Conservation (phyloP, 2,329 filamentous ascomycete species). For the Xylaria sp. region DNA sequence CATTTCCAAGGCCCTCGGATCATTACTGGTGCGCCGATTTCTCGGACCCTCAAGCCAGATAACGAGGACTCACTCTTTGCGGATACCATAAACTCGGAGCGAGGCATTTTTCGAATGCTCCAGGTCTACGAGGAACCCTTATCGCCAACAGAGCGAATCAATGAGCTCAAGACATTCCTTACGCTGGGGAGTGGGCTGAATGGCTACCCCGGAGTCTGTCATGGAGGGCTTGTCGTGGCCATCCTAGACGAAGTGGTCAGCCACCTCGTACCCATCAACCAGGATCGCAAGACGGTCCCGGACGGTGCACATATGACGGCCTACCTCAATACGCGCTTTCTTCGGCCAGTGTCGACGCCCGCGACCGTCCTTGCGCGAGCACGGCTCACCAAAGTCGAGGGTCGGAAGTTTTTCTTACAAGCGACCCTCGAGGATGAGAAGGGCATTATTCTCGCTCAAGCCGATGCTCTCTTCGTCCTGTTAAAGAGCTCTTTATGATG, state of each 20-base stretch:
- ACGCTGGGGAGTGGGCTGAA: slow-evolving; percentile 63
- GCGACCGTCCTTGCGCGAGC: slow-evolving; percentile 60
- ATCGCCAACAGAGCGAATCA: slow-evolving; percentile 41
- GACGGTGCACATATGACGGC: slow-evolving; percentile 57
- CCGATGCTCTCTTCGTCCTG: slow-evolving; percentile 61
- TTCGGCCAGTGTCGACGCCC: slow-evolving; percentile 63
- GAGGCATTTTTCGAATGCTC: slow-evolving; percentile 61
- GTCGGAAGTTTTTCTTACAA: slow-evolving; percentile 62
- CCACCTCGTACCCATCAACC: slow-evolving; percentile 59
- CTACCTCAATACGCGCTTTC: slow-evolving; percentile 66
- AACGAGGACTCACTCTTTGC: slow-evolving; percentile 65
- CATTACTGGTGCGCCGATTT: slow-evolving; percentile 22
- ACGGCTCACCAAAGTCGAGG: slow-evolving; percentile 58
- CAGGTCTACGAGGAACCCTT: slow-evolving; percentile 55
- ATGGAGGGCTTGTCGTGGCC: slow-evolving; percentile 68
- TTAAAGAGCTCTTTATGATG: slow-evolving; percentile 29
- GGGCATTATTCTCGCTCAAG: slow-evolving; percentile 60
- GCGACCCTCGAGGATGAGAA: slow-evolving; percentile 55
- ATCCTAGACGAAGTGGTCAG: slow-evolving; percentile 70
- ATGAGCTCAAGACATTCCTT: slow-evolving; percentile 51
- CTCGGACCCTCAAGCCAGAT: slow-evolving; percentile 52
- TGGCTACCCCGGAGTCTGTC: slow-evolving; percentile 63
- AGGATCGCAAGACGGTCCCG: slow-evolving; percentile 35
- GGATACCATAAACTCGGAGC: slow-evolving; percentile 61
- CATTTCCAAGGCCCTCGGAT: slow-evolving; percentile 55